A percentile compares a stretch with the other conserved stretches of the same genome.
phyloP scores from a whole-genome alignment of 2,329 filamentous ascomycete genomes.

The Corynespora cassiicola region DNA sequence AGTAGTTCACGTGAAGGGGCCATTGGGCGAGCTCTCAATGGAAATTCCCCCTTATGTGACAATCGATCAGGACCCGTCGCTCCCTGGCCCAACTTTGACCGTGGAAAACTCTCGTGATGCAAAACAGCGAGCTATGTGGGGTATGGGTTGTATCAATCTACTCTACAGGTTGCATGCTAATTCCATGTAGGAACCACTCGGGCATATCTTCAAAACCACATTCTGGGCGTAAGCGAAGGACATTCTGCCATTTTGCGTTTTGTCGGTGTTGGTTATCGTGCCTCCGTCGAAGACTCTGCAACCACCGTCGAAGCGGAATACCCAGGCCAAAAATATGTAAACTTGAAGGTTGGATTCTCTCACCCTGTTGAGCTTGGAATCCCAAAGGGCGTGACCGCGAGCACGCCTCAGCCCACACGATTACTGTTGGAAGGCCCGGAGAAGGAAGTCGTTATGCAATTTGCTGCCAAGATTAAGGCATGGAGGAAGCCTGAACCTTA shows the following conservation, averaged over 20 bases:
- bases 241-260: constrained; percentile 92
- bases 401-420: constrained; percentile 86
- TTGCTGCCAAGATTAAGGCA: constrained; percentile 84
- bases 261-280: constrained; percentile 94
- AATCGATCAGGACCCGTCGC: constrained; percentile 70
- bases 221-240: constrained; percentile 93
- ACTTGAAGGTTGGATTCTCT: constrained; percentile 93
- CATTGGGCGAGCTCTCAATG: constrained; percentile 79
- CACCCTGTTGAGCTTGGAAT: constrained; percentile 92
- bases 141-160: constrained; percentile 58
- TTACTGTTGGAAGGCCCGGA: constrained; percentile 89
- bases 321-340: constrained; percentile 85
- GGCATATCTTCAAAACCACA: constrained; percentile 87
- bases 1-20: constrained; percentile 79
- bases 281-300: constrained; percentile 79
- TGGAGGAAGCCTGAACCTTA: constrained; percentile 97
- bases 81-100: constrained; percentile 69
- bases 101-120: constrained; percentile 72
- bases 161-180: constrained; percentile 21
- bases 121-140: constrained; percentile 95
- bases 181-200: constrained; percentile 76
- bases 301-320: constrained; percentile 71
- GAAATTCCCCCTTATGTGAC: constrained; percentile 80
- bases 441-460: constrained; percentile 85
- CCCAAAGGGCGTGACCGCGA: constrained; percentile 82